These are phyloP conservation scores for Pleomassaria siparia DNA, from an alignment of 2,329 filamentous ascomycete genomes.

Conservation along the genomic window DNA sequence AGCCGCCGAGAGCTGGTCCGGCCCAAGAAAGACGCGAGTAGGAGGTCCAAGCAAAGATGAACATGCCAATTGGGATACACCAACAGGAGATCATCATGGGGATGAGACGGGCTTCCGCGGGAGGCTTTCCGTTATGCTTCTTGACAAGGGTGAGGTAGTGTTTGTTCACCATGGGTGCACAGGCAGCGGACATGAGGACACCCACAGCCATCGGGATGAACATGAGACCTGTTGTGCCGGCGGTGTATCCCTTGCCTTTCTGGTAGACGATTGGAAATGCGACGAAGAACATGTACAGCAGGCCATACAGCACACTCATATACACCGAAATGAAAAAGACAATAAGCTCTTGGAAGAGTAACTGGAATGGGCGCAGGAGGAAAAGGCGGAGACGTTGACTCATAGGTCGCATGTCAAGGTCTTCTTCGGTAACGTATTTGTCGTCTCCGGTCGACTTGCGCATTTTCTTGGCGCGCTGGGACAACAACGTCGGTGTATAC, in stretches of 20 bases:
- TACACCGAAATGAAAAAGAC: conserved; percentile 82
- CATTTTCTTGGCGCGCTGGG: conserved; percentile 68
- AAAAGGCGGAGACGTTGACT: conserved; percentile 71
- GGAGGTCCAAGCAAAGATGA: conserved; percentile 70
- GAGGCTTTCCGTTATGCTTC: conserved; percentile 70
- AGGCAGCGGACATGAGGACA: conserved; percentile 67
- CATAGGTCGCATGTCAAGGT: conserved; percentile 72
- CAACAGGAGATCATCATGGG: conserved; percentile 64
- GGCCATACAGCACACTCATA: conserved; percentile 79
- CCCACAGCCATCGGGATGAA: conserved; percentile 82
- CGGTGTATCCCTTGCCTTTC: conserved; percentile 74
- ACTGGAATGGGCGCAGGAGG: conserved; percentile 79
- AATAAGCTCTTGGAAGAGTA: conserved; percentile 81
- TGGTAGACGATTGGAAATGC: conserved; percentile 69
- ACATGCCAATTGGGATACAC: conserved; percentile 67
- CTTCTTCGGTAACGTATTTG: conserved; percentile 75
- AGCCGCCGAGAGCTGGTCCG: conserved; percentile 70
- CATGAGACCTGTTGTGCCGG: conserved; percentile 77
- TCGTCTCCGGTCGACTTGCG: conserved; percentile 67
- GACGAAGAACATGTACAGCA: conserved; percentile 48
- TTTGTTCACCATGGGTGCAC: conserved; percentile 73
- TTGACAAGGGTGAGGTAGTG: conserved; percentile 69
- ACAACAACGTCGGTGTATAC: conserved; percentile 78
- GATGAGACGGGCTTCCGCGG: conserved; percentile 75
- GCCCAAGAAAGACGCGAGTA: conserved; percentile 68